Evolutionary conservation across 345 rosid genomes (phyloP).

Genomic region (Citrus maxima): DNA sequence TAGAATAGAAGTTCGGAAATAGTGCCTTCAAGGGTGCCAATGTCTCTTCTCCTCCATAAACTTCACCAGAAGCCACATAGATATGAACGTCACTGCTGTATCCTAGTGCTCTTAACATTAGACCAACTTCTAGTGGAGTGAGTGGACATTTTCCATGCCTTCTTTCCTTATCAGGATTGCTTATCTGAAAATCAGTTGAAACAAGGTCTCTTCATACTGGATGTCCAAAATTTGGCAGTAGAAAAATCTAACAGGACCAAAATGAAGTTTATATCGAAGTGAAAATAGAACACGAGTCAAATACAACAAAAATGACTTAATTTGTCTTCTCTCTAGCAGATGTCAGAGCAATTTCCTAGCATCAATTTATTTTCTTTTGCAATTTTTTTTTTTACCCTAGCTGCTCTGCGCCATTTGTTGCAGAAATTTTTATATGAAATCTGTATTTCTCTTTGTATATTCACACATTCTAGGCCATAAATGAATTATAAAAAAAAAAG

Average conservation of each 20-base stretch:
- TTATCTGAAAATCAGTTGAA: slow-evolving; percentile 41
- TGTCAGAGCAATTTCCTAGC: background rate
- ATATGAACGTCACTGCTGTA: slow-evolving; percentile 88
- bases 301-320: background rate
- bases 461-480: background rate
- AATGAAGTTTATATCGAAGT: background rate
- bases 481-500: background rate
- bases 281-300: background rate
- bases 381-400: background rate
- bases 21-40: slow-evolving; percentile 78
- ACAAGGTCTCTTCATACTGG: background rate
- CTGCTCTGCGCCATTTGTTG: background rate
- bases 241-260: background rate
- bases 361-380: background rate
- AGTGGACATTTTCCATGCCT: slow-evolving; percentile 98
- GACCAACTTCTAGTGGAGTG: slow-evolving; percentile 94
- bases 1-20: slow-evolving; percentile 83
- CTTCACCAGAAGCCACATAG: slow-evolving; percentile 98
- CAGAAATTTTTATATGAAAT: background rate
- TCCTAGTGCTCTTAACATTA: slow-evolving; percentile 94
- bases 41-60: slow-evolving; percentile 82
- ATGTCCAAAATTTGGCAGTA: background rate
- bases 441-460: background rate
- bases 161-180: slow-evolving; percentile 86
- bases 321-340: background rate